Percentiles rank a stretch among this genome's conserved stretches.
Evolutionary conservation across 2,329 filamentous ascomycete genomes (phyloP).

Genomic region (Arthroderma uncinatum): DNA sequence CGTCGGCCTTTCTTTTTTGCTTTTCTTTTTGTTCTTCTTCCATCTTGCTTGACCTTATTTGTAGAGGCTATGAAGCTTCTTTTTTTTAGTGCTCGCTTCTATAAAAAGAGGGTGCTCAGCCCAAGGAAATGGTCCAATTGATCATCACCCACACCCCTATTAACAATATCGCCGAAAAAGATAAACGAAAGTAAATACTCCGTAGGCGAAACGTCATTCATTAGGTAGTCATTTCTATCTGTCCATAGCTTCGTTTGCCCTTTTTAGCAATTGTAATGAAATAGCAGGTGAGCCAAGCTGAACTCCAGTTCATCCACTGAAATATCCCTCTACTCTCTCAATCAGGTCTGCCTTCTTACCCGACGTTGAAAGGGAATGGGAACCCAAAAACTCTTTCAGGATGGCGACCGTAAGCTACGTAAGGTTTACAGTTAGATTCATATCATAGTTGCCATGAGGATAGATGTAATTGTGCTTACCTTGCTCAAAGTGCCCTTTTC

Average conservation of each 20-base stretch:
- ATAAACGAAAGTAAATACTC: too few species aligned
- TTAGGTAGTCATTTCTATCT: background rate
- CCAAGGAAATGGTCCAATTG: too few species aligned
- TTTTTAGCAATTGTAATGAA: background rate
- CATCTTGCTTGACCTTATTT: background rate
- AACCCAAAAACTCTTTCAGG: conserved; percentile 38
- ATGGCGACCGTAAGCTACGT: conserved; percentile 35
- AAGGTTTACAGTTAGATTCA: background rate
- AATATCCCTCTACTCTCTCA: conserved; percentile 39
- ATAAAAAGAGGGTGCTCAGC: too few species aligned
- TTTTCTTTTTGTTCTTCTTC: background rate
- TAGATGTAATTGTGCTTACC: conserved; percentile 16
- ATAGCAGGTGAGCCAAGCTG: background rate
- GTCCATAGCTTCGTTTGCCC: background rate
- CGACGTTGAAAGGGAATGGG: conserved; percentile 31
- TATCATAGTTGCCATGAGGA: background rate
- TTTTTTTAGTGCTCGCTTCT: background rate
- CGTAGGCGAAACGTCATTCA: background rate
- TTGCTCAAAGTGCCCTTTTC: conserved; percentile 36
- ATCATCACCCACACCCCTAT: too few species aligned
- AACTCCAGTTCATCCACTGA: conserved; percentile 24
- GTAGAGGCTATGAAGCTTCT: too few species aligned
- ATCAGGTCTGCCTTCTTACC: conserved; percentile 43
- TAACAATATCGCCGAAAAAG: too few species aligned
- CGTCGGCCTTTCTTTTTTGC: conserved; percentile 1